Base-by-base conservation (phyloP, 176 grass and related monocot species). In the bread wheat (Triticum aestivum) region DNA sequence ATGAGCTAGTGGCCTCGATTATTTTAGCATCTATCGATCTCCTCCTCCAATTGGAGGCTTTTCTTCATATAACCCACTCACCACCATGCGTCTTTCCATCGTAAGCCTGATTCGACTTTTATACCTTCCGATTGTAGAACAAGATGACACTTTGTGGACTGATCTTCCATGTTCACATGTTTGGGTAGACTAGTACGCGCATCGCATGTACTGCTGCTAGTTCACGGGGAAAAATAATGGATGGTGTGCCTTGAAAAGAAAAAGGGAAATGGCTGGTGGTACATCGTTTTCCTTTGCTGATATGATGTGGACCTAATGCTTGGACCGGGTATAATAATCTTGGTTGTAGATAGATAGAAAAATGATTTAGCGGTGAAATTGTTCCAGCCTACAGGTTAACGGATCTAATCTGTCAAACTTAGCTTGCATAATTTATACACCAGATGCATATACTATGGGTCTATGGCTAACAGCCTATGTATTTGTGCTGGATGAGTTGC, bases 401-500 rank as follows among this genome's bases (percentile, higher is more conserved):
- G 9, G 39, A 69, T 79, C n/a, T 79, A 88, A 84, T 73, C 87
- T 84, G 81, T 81, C 65, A 62, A 26, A 37, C 11, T n/a, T 72
- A 79, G 51, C 72, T 77, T 30, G 59, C 71, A 76, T 65, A 14
- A 24, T 84, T 39, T 42, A 54, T 51, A 15, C 11, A 6, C 24
- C 24, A 30, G 29, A 30, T 30, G 29, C 29, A 29, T 68, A 68
- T 69, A 35, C 34, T 61, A 39, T 1, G 44, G 44, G 44, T 47
- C 44, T 61, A 77, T 23, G 32, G 29, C 51, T 52, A 11, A 20
- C 33, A 75, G 2, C 69, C n/a, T 23, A 27, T 12, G 65, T 38
- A 17, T 79, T 30, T 30, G 29, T 51, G 65, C 73, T 79, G 65
- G 51, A 62, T 59, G 1, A 3, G 15, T 23, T 15, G 69, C 27